Percentiles rank a stretch among this genome's conserved stretches.
Conservation (phyloP, 73 alveolate species). For the Diophrys appendiculata region DNA sequence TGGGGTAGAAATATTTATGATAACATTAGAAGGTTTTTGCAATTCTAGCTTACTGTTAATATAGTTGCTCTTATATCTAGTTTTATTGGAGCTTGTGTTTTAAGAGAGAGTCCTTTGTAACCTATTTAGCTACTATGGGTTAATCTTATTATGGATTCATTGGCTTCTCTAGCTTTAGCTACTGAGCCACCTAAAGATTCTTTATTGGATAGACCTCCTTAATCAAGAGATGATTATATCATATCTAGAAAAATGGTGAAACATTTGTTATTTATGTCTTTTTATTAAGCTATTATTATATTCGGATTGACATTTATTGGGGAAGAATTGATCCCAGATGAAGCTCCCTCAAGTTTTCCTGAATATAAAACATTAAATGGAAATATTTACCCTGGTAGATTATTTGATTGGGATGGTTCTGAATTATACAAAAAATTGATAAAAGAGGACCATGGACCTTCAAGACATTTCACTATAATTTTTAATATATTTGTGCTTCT, state of each 20-base stretch:
- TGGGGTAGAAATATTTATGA: conserved; percentile 97
- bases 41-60: conserved; percentile 91
- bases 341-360: conserved; percentile 44
- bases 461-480: conserved; percentile 67
- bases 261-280: conserved; percentile 61
- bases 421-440: conserved; percentile 47
- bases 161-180: conserved; percentile 83
- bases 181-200: conserved; percentile 79
- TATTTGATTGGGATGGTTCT: conserved; percentile 19
- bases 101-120: conserved; percentile 85
- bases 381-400: conserved; percentile 18
- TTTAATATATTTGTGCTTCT: conserved; percentile 76
- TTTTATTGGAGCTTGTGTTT: conserved; percentile 80
- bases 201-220: conserved; percentile 65
- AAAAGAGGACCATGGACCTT: conserved; percentile 43
- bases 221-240: conserved; percentile 68
- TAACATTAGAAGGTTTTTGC: conserved; percentile 90
- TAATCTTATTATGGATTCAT: conserved; percentile 85
- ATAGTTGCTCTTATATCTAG: conserved; percentile 82
- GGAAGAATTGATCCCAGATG: conserved; percentile 39
- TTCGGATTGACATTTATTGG: conserved; percentile 53
- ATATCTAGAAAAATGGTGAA: conserved; percentile 62
- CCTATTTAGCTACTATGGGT: conserved; percentile 91
- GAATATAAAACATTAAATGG: conserved; percentile 47
- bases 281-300: conserved; percentile 36